Base-by-base conservation (phyloP, 1,284 basidiomycete genomes). In the Rhizoctonia solani region DNA sequence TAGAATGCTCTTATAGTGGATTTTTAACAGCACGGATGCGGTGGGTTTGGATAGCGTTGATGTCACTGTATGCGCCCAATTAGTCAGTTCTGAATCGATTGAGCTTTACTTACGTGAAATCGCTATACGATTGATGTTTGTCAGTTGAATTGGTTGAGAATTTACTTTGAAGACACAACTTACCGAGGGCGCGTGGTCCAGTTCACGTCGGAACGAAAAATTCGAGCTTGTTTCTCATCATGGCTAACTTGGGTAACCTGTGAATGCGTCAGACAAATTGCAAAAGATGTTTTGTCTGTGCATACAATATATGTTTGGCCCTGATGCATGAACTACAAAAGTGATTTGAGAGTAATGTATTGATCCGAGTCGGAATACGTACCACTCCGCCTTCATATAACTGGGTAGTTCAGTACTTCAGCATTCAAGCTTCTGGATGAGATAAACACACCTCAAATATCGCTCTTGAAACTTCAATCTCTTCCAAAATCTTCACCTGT, bases 391-490 rank as follows among this genome's bases (percentile, higher is more conserved):
- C 81, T 70, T 82, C 80, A 70, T 80, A 82, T 1, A 70, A 68
- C 73, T 74, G 52, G 42, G 44, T n/a, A 34, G 25, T 9, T 5
- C 13, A 16, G 8, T 13, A n/a, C 25, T 37, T 25, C 39, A 9
- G 23, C 23, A 58, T 53, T 23, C n/a, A 23, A 39, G 39, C 47
- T 19, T 27, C 14, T 21, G 3, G 19, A n/a, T 37, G 14, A 34
- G 86, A 30, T n/a, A 16, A 29, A 72, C 90, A 88, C 27, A 92
- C 80, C 76, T 95, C 93, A 70, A 95, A 95, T 69, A 95, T 80
- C 0, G 92, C 92, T 27, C 93, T 80, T 27, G 90, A 92, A 39
- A 88, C 76, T 76, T 96, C 93, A n/a, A 95, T 81, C 74, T 95
- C 92, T 77, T 96, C 93, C 27, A 96, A 75, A 25, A 93, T 81